Base-by-base conservation (phyloP, 1,284 basidiomycete species). In the Boletellus deceptivus region DNA sequence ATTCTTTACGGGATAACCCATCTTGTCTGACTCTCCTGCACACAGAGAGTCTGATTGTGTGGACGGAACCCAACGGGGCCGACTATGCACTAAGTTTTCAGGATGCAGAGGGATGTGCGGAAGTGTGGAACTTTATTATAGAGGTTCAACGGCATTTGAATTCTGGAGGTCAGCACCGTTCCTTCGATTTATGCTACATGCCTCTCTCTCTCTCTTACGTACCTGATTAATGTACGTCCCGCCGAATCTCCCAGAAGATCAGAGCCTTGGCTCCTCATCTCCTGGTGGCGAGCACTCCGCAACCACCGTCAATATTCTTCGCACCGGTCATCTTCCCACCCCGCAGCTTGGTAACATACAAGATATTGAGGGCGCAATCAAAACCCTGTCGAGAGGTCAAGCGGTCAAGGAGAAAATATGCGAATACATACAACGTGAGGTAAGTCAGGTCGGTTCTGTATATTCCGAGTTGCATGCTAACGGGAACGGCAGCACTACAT, bases 51-150 rank as follows among this genome's bases (percentile, higher is more conserved):
- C 80, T 99, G 41, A 98, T 99, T 56, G 96, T 99, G 13, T 99
- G 96, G 96, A 99, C 96, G 2, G 96, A 98, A 68, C 91, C 91
- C 0, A 88, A 93, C 58, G 92, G 93, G 22, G 84, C 89, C 22
- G 96, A 99, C 70, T 95, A 97, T 70, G 97, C 97, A 3, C 77
- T 99, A 45, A 97, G 93, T 59, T 99, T 99, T 64, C 96, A 98
- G 67, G 96, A 98, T 64, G 83, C 92, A 0, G 91, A 96, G 56
- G 97, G 96, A 31, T 99, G 96, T 63, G 80, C 87, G 42, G 96
- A 98, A 73, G 91, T 99, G 43, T 99, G 96, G 96, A 89, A 89
- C 62, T 99, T 99, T 70, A 93, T 99, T 61, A 77, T 83, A 56
- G 93, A 98, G 62, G 93, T 98, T n/a, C 94, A 97, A 67, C 82